Evolutionary conservation across 768 basidiomycete species (phyloP), one percentile per base, ranked within the genome.

Genomic region (Mycena vulgaris): DNA sequence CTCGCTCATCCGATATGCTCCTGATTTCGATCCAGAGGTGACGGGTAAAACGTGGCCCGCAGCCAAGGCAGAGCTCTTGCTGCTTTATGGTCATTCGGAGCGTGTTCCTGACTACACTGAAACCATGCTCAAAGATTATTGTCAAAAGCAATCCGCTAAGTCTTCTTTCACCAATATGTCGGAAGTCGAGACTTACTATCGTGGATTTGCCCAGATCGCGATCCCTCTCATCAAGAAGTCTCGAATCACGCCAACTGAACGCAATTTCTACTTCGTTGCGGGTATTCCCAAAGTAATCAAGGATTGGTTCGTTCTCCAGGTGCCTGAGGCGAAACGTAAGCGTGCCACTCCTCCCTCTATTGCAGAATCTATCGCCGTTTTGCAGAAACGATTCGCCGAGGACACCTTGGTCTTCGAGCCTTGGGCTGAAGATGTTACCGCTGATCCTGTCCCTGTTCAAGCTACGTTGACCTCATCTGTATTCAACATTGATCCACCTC

Each of bases 281-380:
- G 58, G 68, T 0, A 23, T 73, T 9, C 68, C 71, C 0, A 14
- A 1, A 1, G 14, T 11, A 3, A 56, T 73, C 37, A 69, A 69
- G 6, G 71, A 69, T 1, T 69, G 71, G 71, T 69, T 73, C 45
- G 6, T 28, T 0, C 59, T 2, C 10, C 63, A 69, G 27, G 55
- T 69, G 1, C 67, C 51, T 0, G 40, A 19, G 23, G 9, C 13
- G 8, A 66, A 56, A 1, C 56, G 52, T 58, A 62, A 39, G 47
- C 42, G 67, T 17, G 4, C 62, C 0, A 4, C 25, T 37, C 68
- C 68, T 45, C 71, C 71, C 5, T 23, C 53, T 0, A 53, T 65
- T 23, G 7, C 56, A 28, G 57, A 13, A 1, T 27, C 56, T 28
- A 49, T 66, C n/a, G 47, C 11, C 2, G 31, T 31, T 39, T 42